phyloP scores from a whole-genome alignment of 2,329 filamentous ascomycete species.

The Thielaviopsis ethacetica region DNA sequence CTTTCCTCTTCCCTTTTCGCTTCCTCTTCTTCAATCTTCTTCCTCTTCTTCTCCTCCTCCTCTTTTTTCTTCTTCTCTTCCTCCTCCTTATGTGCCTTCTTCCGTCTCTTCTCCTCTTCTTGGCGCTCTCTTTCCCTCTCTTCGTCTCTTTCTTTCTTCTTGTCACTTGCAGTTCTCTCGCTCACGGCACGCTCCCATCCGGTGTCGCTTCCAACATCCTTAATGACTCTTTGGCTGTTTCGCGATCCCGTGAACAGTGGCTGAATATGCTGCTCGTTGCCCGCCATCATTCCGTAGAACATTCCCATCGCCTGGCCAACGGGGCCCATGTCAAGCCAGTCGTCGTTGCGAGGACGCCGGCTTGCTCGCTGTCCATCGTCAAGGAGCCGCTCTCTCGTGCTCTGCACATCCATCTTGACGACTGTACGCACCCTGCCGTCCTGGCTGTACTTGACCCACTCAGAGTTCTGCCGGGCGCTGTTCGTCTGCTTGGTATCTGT shows the following conservation, averaged over 20 bases:
- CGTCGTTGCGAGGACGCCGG: neutral
- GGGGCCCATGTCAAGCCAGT: neutral
- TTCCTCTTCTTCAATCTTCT: neutral
- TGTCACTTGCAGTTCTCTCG: neutral
- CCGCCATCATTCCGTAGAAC: neutral
- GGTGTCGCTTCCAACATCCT: neutral
- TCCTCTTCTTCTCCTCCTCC: neutral
- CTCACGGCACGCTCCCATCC: neutral
- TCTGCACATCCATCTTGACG: neutral
- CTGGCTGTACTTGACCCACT: neutral
- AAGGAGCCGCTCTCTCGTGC: neutral
- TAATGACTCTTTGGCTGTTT: neutral
- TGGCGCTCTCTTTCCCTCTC: neutral
- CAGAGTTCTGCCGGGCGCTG: neutral
- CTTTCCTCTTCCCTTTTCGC: neutral
- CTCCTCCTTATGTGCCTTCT: neutral
- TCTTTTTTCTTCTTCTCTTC: neutral
- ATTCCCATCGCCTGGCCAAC: neutral
- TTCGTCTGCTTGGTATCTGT: neutral
- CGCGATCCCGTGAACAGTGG: neutral
- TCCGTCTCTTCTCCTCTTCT: neutral
- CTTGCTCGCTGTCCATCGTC: neutral
- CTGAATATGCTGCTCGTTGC: neutral
- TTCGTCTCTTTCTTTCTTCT: neutral
- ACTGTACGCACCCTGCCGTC: neutral